Conservation (phyloP, 768 basidiomycete genomes). For the Calocybe indica region DNA sequence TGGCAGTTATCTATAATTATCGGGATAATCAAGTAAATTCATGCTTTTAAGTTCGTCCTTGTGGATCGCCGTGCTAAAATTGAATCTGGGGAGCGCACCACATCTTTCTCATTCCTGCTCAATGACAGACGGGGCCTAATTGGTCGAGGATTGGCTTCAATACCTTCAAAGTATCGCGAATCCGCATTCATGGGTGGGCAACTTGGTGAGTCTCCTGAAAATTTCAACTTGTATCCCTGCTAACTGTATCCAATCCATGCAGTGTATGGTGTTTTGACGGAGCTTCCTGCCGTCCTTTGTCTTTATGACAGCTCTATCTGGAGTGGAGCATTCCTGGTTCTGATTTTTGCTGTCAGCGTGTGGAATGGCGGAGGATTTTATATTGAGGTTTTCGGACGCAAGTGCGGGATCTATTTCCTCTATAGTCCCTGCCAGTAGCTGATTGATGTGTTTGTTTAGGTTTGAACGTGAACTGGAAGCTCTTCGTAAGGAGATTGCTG, state of each 20-base stretch:
- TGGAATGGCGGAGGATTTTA: conserved; percentile 98
- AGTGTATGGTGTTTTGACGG: conserved; percentile 86
- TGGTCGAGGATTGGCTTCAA: conserved; percentile 58
- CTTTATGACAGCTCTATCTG: conserved; percentile 77
- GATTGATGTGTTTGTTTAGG: conserved; percentile 31
- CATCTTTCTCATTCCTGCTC: conserved; percentile 83
- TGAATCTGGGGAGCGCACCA: conserved; percentile 84
- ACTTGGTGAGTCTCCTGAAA: conserved; percentile 42
- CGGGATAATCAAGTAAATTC: too few relatives aligned
- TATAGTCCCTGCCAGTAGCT: conserved; percentile 1
- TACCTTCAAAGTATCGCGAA: conserved; percentile 60
- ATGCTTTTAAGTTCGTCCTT: conserved; percentile 61
- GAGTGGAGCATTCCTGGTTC: conserved; percentile 72
- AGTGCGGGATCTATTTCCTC: conserved; percentile 47
- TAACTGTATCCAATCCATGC: not conserved
- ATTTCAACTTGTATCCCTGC: not conserved
- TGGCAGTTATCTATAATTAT: conserved; percentile 1
- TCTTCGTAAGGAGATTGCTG: conserved; percentile 84
- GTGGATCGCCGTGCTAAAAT: conserved; percentile 87
- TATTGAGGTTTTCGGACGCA: conserved; percentile 94
- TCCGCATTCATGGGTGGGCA: conserved; percentile 81
- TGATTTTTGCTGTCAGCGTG: conserved; percentile 80
- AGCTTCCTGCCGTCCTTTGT: conserved; percentile 77
- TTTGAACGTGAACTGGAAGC: conserved; percentile 92
- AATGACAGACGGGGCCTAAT: conserved; percentile 86